These are phyloP conservation scores for Tribonema minus DNA, from an alignment of 108 stramenopile genomes.

Conservation along the genomic window DNA sequence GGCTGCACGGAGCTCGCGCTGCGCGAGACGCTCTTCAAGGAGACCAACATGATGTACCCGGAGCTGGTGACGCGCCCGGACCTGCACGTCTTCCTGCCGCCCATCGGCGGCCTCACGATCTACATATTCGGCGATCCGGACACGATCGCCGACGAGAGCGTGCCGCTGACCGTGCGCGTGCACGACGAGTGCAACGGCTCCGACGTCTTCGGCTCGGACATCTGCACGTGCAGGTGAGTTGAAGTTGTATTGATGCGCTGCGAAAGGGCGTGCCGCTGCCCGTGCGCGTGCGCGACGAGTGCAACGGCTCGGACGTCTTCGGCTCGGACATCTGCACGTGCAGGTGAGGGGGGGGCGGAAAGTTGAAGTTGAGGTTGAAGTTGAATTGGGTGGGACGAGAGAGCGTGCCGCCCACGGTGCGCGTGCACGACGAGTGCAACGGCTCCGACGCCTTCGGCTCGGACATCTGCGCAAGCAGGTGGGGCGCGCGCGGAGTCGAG, in stretches of 20 bases:
- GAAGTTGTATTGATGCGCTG: no score
- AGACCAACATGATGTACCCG: conserved; percentile 99
- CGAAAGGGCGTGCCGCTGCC: conserved; percentile 85
- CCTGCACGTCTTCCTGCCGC: conserved; percentile 94
- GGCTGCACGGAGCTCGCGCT: conserved; percentile 79
- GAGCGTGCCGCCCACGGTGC: conserved; percentile 68
- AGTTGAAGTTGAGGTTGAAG: no score
- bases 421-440: conserved; percentile 92
- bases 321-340: conserved; percentile 58
- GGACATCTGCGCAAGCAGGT: conserved; percentile 95
- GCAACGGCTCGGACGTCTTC: conserved; percentile 97
- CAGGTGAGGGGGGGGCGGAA: no score
- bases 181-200: conserved; percentile 99
- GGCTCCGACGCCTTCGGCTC: conserved; percentile 93
- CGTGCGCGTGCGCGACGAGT: conserved; percentile 90
- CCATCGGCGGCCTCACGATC: conserved; percentile 96
- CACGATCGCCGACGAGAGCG: conserved; percentile 93
- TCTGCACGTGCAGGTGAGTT: conserved; percentile 43
- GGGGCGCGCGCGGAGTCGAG: no score
- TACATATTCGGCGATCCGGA: conserved; percentile 98
- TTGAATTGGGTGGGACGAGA: no score
- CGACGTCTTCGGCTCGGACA: conserved; percentile 84
- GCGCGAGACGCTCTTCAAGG: conserved; percentile 88
- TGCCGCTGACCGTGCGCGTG: conserved; percentile 79
- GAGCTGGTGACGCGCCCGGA: conserved; percentile 95